Evolutionary conservation across 2,329 filamentous ascomycete genomes (phyloP), one percentile per base, ranked within the genome.

Genomic region (Rutstroemia sp.): DNA sequence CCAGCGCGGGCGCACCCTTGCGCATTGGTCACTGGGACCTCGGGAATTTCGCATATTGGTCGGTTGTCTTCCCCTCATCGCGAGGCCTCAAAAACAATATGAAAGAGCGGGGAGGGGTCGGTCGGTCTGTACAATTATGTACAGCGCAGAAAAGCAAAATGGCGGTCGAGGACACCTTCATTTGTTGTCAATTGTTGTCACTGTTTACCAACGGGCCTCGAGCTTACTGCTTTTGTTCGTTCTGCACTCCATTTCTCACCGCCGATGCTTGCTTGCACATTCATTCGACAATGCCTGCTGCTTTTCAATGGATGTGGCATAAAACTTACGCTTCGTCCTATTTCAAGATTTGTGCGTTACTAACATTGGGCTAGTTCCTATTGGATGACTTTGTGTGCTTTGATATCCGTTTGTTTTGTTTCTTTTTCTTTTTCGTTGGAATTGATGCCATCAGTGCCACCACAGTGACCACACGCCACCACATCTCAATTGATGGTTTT

Each of bases 91-190:
- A 14, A 57, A 34, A 52, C 54, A 58, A 60, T 58, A 58, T 64
- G 62, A 62, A 57, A 44, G 38, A 58, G 57, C 56, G 59, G 61
- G 59, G 62, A 61, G 57, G 56, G 30, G 30, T 34, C 30, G 30
- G 30, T 34, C 30, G 30, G 30, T 34, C 30, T 34, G 30, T 34
- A 56, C 56, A 27, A 23, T 42, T 42, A 39, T 21, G 37, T 45
- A 47, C 44, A 45, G 49, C 48, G 56, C 49, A 52, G 44, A 60
- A 61, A 56, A 58, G 59, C 61, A 66, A 58, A 62, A 62, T 52
- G 52, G 62, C 60, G 61, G 61, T 65, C 61, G 30, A 63, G 60
- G 52, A 59, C 49, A 53, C 50, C 54, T 57, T 50, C 49, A 23
- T 39, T 50, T 25, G 19, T 41, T 34, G 25, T 49, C 25, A 34